Evolutionary conservation across 2,329 filamentous ascomycete species (phyloP).

Genomic region (Fusarium albosuccineum): DNA sequence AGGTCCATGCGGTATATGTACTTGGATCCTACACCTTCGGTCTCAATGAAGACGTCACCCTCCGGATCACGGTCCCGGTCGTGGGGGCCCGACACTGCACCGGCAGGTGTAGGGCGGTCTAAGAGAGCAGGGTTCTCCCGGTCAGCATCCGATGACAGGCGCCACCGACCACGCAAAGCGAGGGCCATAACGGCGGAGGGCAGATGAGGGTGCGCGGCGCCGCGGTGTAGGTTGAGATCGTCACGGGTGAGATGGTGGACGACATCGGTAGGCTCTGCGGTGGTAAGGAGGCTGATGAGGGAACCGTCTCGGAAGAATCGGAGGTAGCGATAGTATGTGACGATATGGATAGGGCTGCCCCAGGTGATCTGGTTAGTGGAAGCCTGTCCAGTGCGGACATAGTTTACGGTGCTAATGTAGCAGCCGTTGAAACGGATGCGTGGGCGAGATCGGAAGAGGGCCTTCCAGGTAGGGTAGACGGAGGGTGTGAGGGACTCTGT

Average conservation of each 20-base stretch:
- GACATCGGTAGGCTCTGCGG: constrained; percentile 85
- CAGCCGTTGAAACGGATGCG: constrained; percentile 94
- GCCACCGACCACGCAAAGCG: constrained; percentile 71
- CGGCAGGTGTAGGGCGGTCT: constrained; percentile 12
- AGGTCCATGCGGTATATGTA: constrained; percentile 91
- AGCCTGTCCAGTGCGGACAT: constrained; percentile 84
- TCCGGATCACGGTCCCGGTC: constrained; percentile 57
- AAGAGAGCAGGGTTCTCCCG: constrained; percentile 41
- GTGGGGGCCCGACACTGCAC: background rate
- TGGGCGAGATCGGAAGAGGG: constrained; percentile 85
- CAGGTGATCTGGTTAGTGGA: constrained; percentile 79
- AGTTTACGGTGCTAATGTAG: constrained; percentile 98
- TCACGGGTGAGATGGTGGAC: constrained; percentile 85
- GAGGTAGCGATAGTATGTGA: constrained; percentile 98
- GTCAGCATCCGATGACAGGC: constrained; percentile 57
- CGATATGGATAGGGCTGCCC: constrained; percentile 88
- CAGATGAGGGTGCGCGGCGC: constrained; percentile 47
- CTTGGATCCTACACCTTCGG: constrained; percentile 81
- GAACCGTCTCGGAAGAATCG: constrained; percentile 94
- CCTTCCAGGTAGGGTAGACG: constrained; percentile 68
- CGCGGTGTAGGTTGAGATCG: constrained; percentile 66
- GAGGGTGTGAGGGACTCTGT: constrained; percentile 59
- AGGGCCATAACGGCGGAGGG: constrained; percentile 73
- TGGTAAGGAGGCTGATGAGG: constrained; percentile 83
- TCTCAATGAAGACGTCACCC: constrained; percentile 84